Conservation (phyloP, 306 rosid species). For the Dalbergia oliveri region DNA sequence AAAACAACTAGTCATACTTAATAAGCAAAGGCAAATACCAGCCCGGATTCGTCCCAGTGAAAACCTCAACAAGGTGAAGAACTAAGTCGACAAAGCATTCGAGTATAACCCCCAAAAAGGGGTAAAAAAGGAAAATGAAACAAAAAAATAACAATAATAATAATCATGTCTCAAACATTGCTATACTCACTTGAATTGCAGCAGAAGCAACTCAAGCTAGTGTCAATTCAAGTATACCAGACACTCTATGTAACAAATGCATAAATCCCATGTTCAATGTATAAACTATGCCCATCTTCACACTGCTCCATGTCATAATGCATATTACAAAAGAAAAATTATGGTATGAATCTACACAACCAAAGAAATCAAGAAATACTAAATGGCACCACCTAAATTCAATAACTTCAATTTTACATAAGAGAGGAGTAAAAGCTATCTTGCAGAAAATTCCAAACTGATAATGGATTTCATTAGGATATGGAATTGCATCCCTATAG, state of each 20-base stretch:
- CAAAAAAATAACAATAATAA: neutral
- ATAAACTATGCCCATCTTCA: conserved; percentile 50
- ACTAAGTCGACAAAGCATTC: neutral
- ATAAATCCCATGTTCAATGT: conserved; percentile 46
- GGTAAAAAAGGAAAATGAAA: neutral
- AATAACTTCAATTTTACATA: conserved; percentile 57
- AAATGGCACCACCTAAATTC: conserved; percentile 59
- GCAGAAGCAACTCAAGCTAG: conserved; percentile 41
- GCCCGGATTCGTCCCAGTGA: too few relatives aligned
- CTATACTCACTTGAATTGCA: conserved; percentile 33
- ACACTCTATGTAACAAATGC: conserved; percentile 37
- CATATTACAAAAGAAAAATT: conserved; percentile 59
- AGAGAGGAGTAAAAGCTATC: conserved; percentile 40
- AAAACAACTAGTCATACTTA: neutral
- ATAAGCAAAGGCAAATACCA: neutral
- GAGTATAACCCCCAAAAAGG: neutral
- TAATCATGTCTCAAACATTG: conserved; percentile 28
- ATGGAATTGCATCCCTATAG: neutral
- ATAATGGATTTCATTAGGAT: conserved; percentile 32
- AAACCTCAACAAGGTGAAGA: neutral
- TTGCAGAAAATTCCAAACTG: conserved; percentile 52
- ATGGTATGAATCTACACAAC: conserved; percentile 64
- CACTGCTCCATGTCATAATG: conserved; percentile 53
- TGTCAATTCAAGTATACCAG: conserved; percentile 41
- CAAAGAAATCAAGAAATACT: conserved; percentile 54